phyloP scores from a whole-genome alignment of 805 yeast species.

The Metschnikowia shivogae region DNA sequence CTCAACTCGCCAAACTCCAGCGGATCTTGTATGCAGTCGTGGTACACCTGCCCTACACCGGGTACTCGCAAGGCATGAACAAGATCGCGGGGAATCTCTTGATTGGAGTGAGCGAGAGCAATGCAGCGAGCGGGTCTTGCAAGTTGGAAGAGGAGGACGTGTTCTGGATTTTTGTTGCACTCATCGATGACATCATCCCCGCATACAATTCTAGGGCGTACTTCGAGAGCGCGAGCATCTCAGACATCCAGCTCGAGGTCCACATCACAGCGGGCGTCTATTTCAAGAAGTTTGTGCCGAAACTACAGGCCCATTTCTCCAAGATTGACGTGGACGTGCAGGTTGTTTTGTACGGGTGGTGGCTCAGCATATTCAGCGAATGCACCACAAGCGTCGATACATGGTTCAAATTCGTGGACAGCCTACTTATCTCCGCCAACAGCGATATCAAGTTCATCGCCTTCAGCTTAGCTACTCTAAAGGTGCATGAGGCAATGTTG shows the following conservation, averaged over 20 bases:
- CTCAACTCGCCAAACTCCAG: slow-evolving; percentile 46
- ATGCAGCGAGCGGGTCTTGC: slow-evolving; percentile 6
- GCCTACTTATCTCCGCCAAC: slow-evolving; percentile 31
- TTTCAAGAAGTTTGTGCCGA: slow-evolving; percentile 38
- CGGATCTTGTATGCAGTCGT: slow-evolving; percentile 48
- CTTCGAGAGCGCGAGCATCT: slow-evolving; percentile 16
- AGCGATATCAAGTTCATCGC: slow-evolving; percentile 33
- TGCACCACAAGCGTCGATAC: slow-evolving; percentile 46
- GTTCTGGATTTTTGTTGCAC: slow-evolving; percentile 49
- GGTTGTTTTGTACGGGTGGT: slow-evolving; percentile 53
- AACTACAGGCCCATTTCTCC: slow-evolving; percentile 33
- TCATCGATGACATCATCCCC: slow-evolving; percentile 49
- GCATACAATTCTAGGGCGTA: slow-evolving; percentile 27
- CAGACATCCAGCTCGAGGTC: slow-evolving; percentile 38
- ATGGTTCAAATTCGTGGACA: slow-evolving; percentile 51
- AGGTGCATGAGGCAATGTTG: slow-evolving; percentile 31
- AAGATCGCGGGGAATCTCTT: slow-evolving; percentile 51
- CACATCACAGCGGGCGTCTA: slow-evolving; percentile 27
- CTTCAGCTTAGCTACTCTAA: slow-evolving; percentile 34
- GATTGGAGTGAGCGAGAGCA: slow-evolving; percentile 28
- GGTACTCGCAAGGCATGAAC: slow-evolving; percentile 62
- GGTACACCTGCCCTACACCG: slow-evolving; percentile 43
- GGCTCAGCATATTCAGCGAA: slow-evolving; percentile 50
- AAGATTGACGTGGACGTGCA: slow-evolving; percentile 41
- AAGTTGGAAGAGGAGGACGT: slow-evolving; percentile 41